Base-by-base conservation (phyloP, 2,329 filamentous ascomycete genomes). In the Pestalotiopsis sp. region DNA sequence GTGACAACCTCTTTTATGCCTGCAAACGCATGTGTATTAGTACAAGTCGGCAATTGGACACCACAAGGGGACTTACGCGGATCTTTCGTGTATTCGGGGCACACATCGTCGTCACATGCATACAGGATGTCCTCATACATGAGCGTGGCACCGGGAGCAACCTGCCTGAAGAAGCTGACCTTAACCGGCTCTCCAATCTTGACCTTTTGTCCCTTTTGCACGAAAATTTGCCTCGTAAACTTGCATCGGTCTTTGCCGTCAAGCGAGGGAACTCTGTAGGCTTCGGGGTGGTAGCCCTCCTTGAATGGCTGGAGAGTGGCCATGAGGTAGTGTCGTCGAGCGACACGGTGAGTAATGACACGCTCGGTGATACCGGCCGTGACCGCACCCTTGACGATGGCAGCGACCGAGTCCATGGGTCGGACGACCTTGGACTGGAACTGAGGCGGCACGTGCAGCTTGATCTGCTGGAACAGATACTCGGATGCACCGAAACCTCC, bases 41-140 rank as follows among this genome's bases (percentile, higher is more conserved):
- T 65, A 70, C 68, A 74, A 55, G 75, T 62, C 45, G 73, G 78
- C 79, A 80, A 79, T 72, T 68, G 65, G 9, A 23, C n/a, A 13
- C 7, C 11, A 36, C 59, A 27, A 23, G 58, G 41, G 58, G 71
- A 93, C 95, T 91, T 91, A 97, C 96, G 93, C 75, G 96, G 95
- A 89, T 99, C 96, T 81, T 98, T 99, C 74, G 95, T 98, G 80
- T 99, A 99, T 81, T 98, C 96, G 1, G 96, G 96, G 81, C 95
- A 98, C 65, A 97, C 93, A 79, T 99, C 96, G 72, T 98, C 96
- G 78, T 99, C 96, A 78, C 96, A 99, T 64, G 95, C 96, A 80
- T 98, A 98, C 68, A 98, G 82, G 66, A 98, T 95, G 83, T 99
- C 96, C 85, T 99, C 96, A 80, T 99, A 99, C 96, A 99, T 98